Conservation (phyloP, 768 basidiomycete genomes). For the Exsudoporus frostii region DNA sequence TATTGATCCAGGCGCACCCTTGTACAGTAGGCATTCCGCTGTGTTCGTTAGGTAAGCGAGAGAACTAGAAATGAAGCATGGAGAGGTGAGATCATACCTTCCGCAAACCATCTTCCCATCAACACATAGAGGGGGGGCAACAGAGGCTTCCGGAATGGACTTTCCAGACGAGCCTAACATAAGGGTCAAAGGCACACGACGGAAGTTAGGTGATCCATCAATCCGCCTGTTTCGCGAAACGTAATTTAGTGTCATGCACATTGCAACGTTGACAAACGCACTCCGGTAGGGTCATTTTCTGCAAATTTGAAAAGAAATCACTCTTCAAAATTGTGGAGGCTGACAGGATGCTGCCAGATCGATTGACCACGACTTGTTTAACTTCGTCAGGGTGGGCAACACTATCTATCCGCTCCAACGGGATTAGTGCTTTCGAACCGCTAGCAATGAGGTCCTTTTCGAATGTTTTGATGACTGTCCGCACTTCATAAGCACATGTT, state of each 20-base stretch:
- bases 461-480: constrained; percentile 87
- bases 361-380: constrained; percentile 75
- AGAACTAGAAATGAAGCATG: constrained; percentile 6
- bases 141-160: constrained; percentile 29
- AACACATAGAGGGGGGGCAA: constrained; percentile 34
- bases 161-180: constrained; percentile 22
- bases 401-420: constrained; percentile 73
- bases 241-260: constrained; percentile 1
- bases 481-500: neutral
- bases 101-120: constrained; percentile 71
- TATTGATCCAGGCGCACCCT: constrained; percentile 38
- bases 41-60: constrained; percentile 17
- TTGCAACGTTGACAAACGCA: constrained; percentile 34
- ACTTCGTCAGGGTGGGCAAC: constrained; percentile 91
- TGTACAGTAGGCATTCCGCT: constrained; percentile 95
- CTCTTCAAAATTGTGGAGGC: constrained; percentile 93
- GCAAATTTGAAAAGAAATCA: constrained; percentile 89
- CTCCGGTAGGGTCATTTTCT: constrained; percentile 97
- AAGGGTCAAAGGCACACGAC: constrained; percentile 69
- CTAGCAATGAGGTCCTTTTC: constrained; percentile 83
- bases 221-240: constrained; percentile 55
- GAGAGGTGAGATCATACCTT: constrained; percentile 45
- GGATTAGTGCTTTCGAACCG: constrained; percentile 76
- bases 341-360: constrained; percentile 82
- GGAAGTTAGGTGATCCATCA: constrained; percentile 93